Conservation (phyloP, 179 eudicot species). For the Beta corolliflora region DNA sequence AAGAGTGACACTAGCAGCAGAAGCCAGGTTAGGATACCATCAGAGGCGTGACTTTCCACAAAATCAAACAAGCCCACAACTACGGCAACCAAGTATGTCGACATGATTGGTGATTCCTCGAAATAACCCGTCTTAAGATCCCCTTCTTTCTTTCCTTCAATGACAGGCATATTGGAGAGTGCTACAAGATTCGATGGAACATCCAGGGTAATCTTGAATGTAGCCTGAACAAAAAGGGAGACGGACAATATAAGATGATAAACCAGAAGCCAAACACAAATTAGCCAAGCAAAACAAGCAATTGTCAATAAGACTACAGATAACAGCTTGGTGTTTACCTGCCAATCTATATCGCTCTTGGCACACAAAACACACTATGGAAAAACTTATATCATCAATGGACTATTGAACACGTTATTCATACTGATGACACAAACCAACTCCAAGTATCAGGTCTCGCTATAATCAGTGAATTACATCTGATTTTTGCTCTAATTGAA, state of each 20-base stretch:
- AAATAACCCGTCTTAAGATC: conserved; percentile 67
- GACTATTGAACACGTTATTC: neutral
- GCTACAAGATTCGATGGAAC: conserved; percentile 89
- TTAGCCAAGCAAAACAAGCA: neutral
- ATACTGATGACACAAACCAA: neutral
- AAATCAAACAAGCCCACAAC: conserved; percentile 93
- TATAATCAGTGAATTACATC: neutral
- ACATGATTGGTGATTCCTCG: conserved; percentile 95
- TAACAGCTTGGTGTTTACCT: neutral
- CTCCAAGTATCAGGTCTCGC: neutral
- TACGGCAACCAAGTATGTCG: conserved; percentile 95
- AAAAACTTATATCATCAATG: neutral
- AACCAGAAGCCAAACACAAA: neutral
- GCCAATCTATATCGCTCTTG: neutral
- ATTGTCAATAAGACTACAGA: neutral
- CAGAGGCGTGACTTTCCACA: conserved; percentile 85
- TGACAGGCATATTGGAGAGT: conserved; percentile 96
- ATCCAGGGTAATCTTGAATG: conserved; percentile 86
- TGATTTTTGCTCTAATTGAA: neutral
- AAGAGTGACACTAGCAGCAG: neutral
- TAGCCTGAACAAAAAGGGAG: conserved; percentile 54
- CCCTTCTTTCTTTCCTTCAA: conserved; percentile 69
- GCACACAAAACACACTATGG: neutral
- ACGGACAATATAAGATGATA: neutral
- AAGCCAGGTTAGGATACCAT: conserved; percentile 52